Percentiles rank a stretch among this genome's conserved stretches.
Evolutionary conservation across 139 green algal species (phyloP).

Genomic region (Marvania coccoides): DNA sequence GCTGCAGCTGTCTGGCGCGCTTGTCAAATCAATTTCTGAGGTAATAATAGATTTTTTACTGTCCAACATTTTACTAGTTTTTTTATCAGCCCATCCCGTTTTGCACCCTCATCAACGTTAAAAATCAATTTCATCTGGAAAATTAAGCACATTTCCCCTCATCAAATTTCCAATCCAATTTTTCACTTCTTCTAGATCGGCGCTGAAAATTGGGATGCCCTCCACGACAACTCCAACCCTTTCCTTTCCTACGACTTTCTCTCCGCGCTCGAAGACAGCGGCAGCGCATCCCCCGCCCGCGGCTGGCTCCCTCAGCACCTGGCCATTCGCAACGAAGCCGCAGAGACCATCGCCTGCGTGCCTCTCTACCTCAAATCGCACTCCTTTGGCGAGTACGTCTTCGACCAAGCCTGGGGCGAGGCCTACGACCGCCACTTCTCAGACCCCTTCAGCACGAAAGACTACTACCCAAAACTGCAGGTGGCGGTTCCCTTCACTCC

Average conservation of each 20-base stretch:
- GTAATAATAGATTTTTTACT: too few relatives aligned
- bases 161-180: too few relatives aligned
- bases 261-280: slow-evolving; percentile 49
- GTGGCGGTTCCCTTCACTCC: slow-evolving; percentile 87
- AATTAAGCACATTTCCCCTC: too few relatives aligned
- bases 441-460: slow-evolving; percentile 10
- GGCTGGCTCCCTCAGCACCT: slow-evolving; percentile 73
- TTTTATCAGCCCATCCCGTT: too few relatives aligned
- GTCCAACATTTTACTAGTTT: too few relatives aligned
- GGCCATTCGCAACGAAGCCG: slow-evolving; percentile 19
- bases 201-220: slow-evolving; percentile 55
- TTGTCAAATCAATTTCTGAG: too few relatives aligned
- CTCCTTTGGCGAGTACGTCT: slow-evolving; percentile 76
- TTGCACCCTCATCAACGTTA: too few relatives aligned
- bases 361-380: slow-evolving; percentile 72
- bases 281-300: slow-evolving; percentile 7
- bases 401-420: slow-evolving; percentile 67
- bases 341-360: slow-evolving; percentile 41
- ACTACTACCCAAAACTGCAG: slow-evolving; percentile 92
- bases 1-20: too few relatives aligned
- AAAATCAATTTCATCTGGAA: too few relatives aligned
- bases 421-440: slow-evolving; percentile 15
- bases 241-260: slow-evolving; percentile 69
- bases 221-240: slow-evolving; percentile 59
- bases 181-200: slow-evolving; percentile 32